phyloP scores from a whole-genome alignment of 495 filamentous ascomycete species.

The Articulospora tetracladia region DNA sequence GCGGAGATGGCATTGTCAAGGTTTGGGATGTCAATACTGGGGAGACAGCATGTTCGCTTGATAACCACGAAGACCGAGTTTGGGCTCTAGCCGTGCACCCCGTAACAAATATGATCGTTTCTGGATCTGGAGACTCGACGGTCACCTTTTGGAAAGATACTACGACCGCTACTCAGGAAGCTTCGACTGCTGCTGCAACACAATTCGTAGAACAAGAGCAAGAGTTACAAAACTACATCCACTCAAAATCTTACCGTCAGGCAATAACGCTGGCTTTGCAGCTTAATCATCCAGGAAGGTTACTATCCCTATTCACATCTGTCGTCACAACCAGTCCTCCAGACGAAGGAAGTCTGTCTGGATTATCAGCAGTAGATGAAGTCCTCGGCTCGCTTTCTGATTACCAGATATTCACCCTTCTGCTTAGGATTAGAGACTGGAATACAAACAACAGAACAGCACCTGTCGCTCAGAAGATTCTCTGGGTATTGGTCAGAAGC shows the following conservation, averaged over 20 bases:
- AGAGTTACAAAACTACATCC: slow-evolving; percentile 85
- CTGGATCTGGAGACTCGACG: slow-evolving; percentile 82
- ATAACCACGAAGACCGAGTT: slow-evolving; percentile 94
- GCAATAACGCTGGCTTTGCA: slow-evolving; percentile 88
- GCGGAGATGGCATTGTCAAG: slow-evolving; percentile 94
- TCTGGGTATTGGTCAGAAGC: slow-evolving; percentile 71
- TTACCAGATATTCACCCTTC: slow-evolving; percentile 74
- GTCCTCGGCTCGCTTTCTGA: slow-evolving; percentile 76
- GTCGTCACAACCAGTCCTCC: slow-evolving; percentile 63
- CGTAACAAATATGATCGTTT: slow-evolving; percentile 65
- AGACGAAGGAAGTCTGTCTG: slow-evolving; percentile 63
- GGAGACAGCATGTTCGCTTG: slow-evolving; percentile 83
- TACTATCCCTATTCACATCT: slow-evolving; percentile 76
- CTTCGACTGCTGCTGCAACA: slow-evolving; percentile 63
- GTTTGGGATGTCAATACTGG: slow-evolving; percentile 80
- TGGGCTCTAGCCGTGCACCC: slow-evolving; percentile 81
- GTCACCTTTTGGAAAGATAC: slow-evolving; percentile 96
- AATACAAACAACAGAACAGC: slow-evolving; percentile 93
- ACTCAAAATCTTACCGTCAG: slow-evolving; percentile 78
- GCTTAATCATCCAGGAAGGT: slow-evolving; percentile 84
- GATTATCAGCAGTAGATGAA: slow-evolving; percentile 75
- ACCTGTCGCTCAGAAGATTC: slow-evolving; percentile 77
- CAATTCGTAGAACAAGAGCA: slow-evolving; percentile 90
- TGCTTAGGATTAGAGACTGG: slow-evolving; percentile 85
- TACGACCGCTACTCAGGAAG: slow-evolving; percentile 70